Evolutionary conservation across 129 eudicot species (phyloP), one percentile per base, ranked within the genome.

Genomic region (Centaurea solstitialis): DNA sequence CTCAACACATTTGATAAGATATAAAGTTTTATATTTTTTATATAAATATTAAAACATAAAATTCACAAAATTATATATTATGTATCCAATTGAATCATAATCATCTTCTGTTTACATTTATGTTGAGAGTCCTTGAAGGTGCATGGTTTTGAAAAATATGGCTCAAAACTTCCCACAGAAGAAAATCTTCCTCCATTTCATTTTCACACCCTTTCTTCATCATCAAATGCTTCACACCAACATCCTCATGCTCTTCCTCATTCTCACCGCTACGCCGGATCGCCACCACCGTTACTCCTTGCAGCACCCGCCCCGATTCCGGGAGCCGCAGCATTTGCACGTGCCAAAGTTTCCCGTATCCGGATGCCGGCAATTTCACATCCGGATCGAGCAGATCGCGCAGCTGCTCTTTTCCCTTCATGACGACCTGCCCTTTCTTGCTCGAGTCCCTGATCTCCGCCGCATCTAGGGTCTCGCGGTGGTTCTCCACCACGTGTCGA

Each of bases 341-440:
- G 41, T 80, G 84, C 84, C 84, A 80, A 7, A 80, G 47, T 35
- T 73, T 80, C 65, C 79, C 84, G 3, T 80, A 80, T 68, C 84
- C 84, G 0, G 79, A 72, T 10, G 43, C 73, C 37, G 79, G 79
- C 22, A 80, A n/a, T 73, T 72, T 80, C 47, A 80, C 72, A 73
- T 72, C 38, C 0, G 65, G 79, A 50, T 73, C 79, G 26, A 80
- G 50, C 68, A 73, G 33, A 64, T 81, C 84, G 5, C 2, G 38
- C 5, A 73, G 10, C 26, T 80, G 79, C n/a, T 73, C 74, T 41
- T 65, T 73, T 47, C 71, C 68, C 1, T 40, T 73, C 30, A 45
- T n/a, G 0, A 40, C 21, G 3, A 80, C 73, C 9, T 47, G 64
- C 9, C 75, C 84, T 23, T 57, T 68, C 13, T 24, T 17, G 7